A percentile compares a stretch with the other conserved stretches of the same genome.
phyloP scores from a whole-genome alignment of 192 early-diverging fungal species.

The Coemansia sp. region DNA sequence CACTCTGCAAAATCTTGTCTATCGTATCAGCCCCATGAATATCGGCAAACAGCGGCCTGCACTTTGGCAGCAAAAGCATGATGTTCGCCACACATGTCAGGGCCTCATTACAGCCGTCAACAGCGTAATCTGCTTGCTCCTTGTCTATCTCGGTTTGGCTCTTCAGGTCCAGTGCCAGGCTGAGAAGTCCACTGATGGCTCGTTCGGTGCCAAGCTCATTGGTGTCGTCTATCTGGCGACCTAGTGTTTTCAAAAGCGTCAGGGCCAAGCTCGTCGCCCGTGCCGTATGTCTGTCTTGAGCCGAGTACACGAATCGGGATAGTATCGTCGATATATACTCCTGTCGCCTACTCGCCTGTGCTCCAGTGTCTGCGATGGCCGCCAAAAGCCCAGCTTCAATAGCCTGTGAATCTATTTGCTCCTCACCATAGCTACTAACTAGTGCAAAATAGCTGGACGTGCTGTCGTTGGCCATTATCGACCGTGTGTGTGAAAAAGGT shows the following conservation, averaged over 20 bases:
- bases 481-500: neutral
- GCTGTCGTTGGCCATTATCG: neutral
- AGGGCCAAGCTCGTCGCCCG: constrained; percentile 34
- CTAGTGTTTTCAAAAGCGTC: constrained; percentile 34
- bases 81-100: constrained; percentile 53
- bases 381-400: constrained; percentile 34
- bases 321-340: constrained; percentile 13
- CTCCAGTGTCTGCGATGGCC: constrained; percentile 1
- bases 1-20: neutral
- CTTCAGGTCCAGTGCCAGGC: constrained; percentile 19
- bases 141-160: neutral
- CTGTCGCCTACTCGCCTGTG: constrained; percentile 3
- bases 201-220: constrained; percentile 22
- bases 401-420: neutral
- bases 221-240: constrained; percentile 26
- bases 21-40: neutral
- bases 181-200: constrained; percentile 27
- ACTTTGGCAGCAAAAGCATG: constrained; percentile 36
- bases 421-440: neutral
- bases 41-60: constrained; percentile 16
- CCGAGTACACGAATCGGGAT: constrained; percentile 40
- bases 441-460: constrained; percentile 34
- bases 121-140: neutral
- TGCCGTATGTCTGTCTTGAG: constrained; percentile 25
- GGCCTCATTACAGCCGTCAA: constrained; percentile 36